Evolutionary conservation across 73 alveolate genomes (phyloP), one percentile per base, ranked within the genome.

Genomic region (Uronychia setigera): DNA sequence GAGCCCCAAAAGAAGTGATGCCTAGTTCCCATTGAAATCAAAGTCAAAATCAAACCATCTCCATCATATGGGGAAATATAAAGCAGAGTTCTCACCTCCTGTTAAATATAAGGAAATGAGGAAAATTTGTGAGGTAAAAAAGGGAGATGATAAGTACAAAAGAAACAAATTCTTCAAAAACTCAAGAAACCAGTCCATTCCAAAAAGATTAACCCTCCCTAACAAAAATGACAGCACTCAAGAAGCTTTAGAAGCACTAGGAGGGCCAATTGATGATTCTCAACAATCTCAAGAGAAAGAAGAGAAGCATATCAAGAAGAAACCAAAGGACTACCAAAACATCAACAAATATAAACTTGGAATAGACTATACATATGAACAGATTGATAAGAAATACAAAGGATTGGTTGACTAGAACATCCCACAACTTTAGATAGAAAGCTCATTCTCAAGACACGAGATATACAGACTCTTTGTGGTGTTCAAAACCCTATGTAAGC

Each of bases 401-500:
- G 79, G 26, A 1, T 30, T 67, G 5, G 79, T 67, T 14, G 5
- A 1, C 32, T 9, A 5, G 5, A 67, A 67, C 32, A 67, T 67
- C 26, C 34, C 29, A 26, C 32, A 26, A 67, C 32, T 67, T 25
- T 26, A 25, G 32, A 26, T 76, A 29, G 59, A 76, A 5, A 26
- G 58, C 59, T 76, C 81, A 5, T 76, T 76, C 59, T 26, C 46
- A 9, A 1, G 81, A 13, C 28, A 31, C 28, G 81, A 76, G 81
- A 35, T 76, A 9, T 32, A 76, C 59, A 26, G 5, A 28, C 5
- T 82, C 29, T 74, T 31, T 29, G 27, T 31, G 27, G 28, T 58
- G n/a, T 82, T 82, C 57, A 82, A 82, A 29, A 32, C 89, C 19
- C 89, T 82, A n/a, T n/a, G 80, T 30, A 60, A 74, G 19, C 78